Evolutionary conservation across 2,329 filamentous ascomycete species (phyloP), one percentile per base, ranked within the genome.

Genomic region (Stenocarpella maydis): DNA sequence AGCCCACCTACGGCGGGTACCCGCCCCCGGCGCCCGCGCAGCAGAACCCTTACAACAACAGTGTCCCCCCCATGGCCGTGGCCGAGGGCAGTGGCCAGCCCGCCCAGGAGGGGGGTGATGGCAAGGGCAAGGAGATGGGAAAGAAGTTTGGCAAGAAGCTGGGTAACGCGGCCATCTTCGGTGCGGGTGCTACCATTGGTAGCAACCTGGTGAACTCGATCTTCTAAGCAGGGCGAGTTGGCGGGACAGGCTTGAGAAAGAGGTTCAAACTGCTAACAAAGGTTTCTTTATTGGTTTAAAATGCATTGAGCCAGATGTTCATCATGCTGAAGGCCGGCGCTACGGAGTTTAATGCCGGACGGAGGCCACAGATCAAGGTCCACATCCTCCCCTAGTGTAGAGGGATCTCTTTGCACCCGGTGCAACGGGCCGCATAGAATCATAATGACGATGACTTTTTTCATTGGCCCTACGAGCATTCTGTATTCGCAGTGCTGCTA

Each of bases 101-200:
- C 37, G 74, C 81, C 21, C 75, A 78, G 41, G 82, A 82, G 15
- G 84, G 83, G 15, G 84, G 83, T 41, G 83, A 83, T 52, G 84
- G 82, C 10, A 96, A 96, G 83, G 83, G 90, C 19, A 86, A 89
- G 72, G 86, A 93, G 80, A 88, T 90, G 68, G 94, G 93, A 68
- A 97, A 97, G 90, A 98, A 98, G 83, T 92, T 98, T 81, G 95
- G 95, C 74, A 97, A 97, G 88, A 98, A 98, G 86, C 80, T 95
- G 77, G 95, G 95, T 8, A 90, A 90, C 75, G 86, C 87, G 53
- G 94, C 94, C 34, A 94, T 98, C 74, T 97, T 97, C 76, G 95
- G 95, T 79, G 95, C 95, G 58, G 95, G 95, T 80, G 95, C 95
- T 60, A 96, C 93, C 1, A 91, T 97, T 73, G 95, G 95, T 77